Evolutionary conservation across 176 grass and related monocot genomes (phyloP).

Genomic region (Musa itinerans): DNA sequence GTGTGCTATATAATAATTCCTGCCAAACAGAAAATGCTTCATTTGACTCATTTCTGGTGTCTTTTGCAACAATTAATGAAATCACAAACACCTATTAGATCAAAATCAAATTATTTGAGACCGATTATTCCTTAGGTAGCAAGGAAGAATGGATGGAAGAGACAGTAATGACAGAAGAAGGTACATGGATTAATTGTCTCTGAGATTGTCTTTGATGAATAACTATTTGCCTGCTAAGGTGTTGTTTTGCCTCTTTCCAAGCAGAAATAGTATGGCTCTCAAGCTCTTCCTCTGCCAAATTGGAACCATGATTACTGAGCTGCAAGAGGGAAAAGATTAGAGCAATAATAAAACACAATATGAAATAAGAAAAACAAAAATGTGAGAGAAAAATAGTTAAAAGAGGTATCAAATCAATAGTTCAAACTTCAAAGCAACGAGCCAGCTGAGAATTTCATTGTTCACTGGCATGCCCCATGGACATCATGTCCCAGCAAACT

Average conservation of each 20-base stretch:
- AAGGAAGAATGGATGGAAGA: not conserved
- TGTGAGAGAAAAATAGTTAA: not conserved
- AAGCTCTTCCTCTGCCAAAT: constrained; percentile 10
- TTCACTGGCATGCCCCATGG: not conserved
- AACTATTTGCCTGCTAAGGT: constrained; percentile 5
- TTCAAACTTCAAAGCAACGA: not conserved
- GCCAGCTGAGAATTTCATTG: not conserved
- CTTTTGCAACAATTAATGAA: not conserved
- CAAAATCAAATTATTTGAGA: not conserved
- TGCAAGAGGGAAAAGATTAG: not conserved
- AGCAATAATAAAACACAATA: not conserved
- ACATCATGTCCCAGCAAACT: not conserved
- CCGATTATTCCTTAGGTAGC: too few relatives aligned
- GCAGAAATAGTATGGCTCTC: constrained; percentile 15
- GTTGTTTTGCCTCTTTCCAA: constrained; percentile 19
- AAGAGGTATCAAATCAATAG: not conserved
- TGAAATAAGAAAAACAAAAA: not conserved
- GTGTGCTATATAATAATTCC: too few relatives aligned
- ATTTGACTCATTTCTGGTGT: not conserved
- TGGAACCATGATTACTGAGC: constrained; percentile 15
- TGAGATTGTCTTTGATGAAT: constrained; percentile 1
- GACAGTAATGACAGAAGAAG: not conserved
- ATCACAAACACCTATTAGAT: not conserved
- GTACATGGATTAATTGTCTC: constrained; percentile 13
- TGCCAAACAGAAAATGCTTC: not conserved